Percentiles rank a stretch among this genome's conserved stretches.
phyloP scores from a whole-genome alignment of 345 rosid species.

The Clarkia xantiana region DNA sequence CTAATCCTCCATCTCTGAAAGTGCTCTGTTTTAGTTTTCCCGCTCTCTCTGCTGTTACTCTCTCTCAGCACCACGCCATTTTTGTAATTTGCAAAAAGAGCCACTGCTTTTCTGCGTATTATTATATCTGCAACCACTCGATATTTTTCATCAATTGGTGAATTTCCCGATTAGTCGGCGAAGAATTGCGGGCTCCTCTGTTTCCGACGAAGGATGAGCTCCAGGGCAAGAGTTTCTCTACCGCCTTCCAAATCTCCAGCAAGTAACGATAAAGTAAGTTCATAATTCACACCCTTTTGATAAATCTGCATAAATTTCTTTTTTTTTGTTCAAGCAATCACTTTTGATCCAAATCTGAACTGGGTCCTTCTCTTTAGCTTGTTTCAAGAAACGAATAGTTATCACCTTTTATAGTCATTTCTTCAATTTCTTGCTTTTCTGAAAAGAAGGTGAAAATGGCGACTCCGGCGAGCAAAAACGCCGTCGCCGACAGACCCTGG shows the following conservation, averaged over 20 bases:
- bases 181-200: slow-evolving; percentile 5
- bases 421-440: slow-evolving; percentile 11
- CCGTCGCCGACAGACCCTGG: slow-evolving; percentile 29
- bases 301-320: slow-evolving; percentile 3
- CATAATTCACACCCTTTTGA: slow-evolving; percentile 5
- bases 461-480: slow-evolving; percentile 22
- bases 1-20: slow-evolving; percentile 9
- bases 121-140: not conserved
- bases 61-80: not conserved
- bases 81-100: not conserved
- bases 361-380: slow-evolving; percentile 29
- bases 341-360: slow-evolving; percentile 42
- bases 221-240: slow-evolving; percentile 53
- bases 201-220: slow-evolving; percentile 34
- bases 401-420: slow-evolving; percentile 2
- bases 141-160: not conserved
- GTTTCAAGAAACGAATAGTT: slow-evolving; percentile 47
- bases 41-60: slow-evolving; percentile 39
- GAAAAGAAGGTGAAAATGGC: slow-evolving; percentile 47
- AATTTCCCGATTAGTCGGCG: not conserved
- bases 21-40: slow-evolving; percentile 45
- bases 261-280: slow-evolving; percentile 39
- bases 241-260: slow-evolving; percentile 56
- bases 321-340: slow-evolving; percentile 6
- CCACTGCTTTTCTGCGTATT: slow-evolving; percentile 2